Base-by-base conservation (phyloP, 306 rosid genomes). In the Glycine latifolia region DNA sequence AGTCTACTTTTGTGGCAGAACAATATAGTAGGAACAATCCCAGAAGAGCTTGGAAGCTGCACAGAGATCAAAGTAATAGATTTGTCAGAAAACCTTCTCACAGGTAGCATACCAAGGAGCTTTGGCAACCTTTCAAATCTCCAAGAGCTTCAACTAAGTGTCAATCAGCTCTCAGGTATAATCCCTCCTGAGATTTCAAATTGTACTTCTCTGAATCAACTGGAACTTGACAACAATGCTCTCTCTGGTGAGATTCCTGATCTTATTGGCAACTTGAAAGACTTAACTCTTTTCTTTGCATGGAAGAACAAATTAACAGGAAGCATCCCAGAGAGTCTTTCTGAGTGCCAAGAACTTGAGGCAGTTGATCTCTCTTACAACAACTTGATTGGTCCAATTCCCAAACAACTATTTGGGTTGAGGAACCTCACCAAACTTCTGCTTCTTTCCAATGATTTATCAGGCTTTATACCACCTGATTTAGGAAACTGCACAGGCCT, bases 231-330 rank as follows among this genome's bases (percentile, higher is more conserved):
- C 87, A 93, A 93, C 91, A 96, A 96, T 76, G 85, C 80, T 56
- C 80, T 96, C 16, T 77, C 87, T 0, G 99, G 99, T 5, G 94
- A 85, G 87, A 91, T 96, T 79, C 97, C 99, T n/a, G 55, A 50
- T 47, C 83, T 37, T 10, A 88, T 96, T 31, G 97, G 99, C 11
- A 91, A 86, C 83, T 84, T 96, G 71, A 96, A 86, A 90, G 86
- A 88, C 82, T 80, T 96, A 31, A 90, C 71, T 65, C 78, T 92
- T 31, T 91, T 96, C 83, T 93, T 87, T 54, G 95, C 97, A 6
- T 96, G 99, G 99, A 82, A 88, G 79, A 96, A 93, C 85, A 90
- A 81, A 53, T 88, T 96, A 47, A 87, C 97, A 16, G 99, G 99
- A 62, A 87, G 68, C 75, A 87, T 96, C 71, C 99, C 99, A 56